These are phyloP conservation scores for Aspergillus pseudotamarii DNA, from an alignment of 2,329 filamentous ascomycete genomes.

Conservation along the genomic window DNA sequence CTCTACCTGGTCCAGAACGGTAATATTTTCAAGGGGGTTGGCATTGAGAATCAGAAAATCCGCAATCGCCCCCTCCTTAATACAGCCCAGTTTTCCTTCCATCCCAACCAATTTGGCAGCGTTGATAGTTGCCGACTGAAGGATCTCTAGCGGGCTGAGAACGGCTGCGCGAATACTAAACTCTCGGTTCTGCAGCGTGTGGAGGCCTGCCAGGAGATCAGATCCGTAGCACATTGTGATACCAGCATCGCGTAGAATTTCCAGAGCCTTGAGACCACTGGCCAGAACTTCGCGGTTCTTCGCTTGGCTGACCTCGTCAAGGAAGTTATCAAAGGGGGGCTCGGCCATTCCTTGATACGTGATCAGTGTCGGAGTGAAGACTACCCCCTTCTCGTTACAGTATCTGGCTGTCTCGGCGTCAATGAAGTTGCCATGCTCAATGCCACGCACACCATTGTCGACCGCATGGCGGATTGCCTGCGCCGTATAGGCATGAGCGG, in stretches of 20 bases:
- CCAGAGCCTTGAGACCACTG: constrained; percentile 48
- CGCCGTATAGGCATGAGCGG: constrained; percentile 60
- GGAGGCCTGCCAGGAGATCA: constrained; percentile 54
- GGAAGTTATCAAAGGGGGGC: constrained; percentile 20
- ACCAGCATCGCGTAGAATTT: constrained; percentile 53
- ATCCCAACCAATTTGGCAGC: constrained; percentile 52
- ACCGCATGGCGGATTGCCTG: constrained; percentile 57
- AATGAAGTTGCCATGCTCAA: constrained; percentile 55
- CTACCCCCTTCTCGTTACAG: constrained; percentile 51
- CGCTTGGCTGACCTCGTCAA: constrained; percentile 20
- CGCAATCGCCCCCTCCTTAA: constrained; percentile 53
- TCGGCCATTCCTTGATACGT: constrained; percentile 54
- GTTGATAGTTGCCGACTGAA: constrained; percentile 55
- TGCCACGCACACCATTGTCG: constrained; percentile 56
- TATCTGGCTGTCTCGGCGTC: constrained; percentile 49
- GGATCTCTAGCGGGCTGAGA: constrained; percentile 44
- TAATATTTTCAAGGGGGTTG: constrained; percentile 59
- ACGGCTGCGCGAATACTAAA: constrained; percentile 49
- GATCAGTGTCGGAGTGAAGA: constrained; percentile 56
- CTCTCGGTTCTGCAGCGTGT: constrained; percentile 49
- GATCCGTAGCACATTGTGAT: constrained; percentile 59
- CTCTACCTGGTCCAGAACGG: constrained; percentile 51
- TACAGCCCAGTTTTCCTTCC: constrained; percentile 51
- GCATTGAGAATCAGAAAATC: constrained; percentile 55
- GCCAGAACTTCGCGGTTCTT: constrained; percentile 55